Evolutionary conservation across 345 rosid species (phyloP), one percentile per base, ranked within the genome.

Genomic region (Boechera retrofracta): DNA sequence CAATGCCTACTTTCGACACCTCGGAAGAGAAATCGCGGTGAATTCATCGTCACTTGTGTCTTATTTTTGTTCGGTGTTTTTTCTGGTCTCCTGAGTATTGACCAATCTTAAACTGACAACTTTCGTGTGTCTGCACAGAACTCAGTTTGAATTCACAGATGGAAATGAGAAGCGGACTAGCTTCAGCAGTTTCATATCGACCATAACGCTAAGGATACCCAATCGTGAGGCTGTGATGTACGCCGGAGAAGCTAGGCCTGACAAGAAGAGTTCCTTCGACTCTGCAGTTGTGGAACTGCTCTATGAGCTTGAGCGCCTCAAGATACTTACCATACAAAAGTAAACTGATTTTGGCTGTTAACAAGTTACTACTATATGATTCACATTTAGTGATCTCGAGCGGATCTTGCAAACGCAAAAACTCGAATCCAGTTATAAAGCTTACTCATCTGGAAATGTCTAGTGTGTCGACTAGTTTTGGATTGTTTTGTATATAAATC

Each of bases 241-340:
- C 70, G 52, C 72, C 0, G 97, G 99, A 42, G 89, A 86, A 26
- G 81, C 86, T 24, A 89, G 81, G 77, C 85, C 94, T 10, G 96
- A 95, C 77, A 95, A 95, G 89, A 92, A 91, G 76, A 84, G 90
- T 49, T 89, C 98, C 0, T 87, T 32, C 0, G 99, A 92, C 81
- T 88, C 94, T 12, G 99, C 99, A 15, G 89, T 91, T 5, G 75
- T 89, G 4, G 55, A 69, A 24, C 47, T 90, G 80, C 87, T 95
- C 39, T 47, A 83, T 4, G 87, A 87, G 81, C 94, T 95, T 35
- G 74, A 85, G 80, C 72, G 74, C n/a, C 82, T 56, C 52, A 89
- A 92, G 35, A 78, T 71, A 60, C 32, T 92, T 35, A 77, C 80
- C 73, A 86, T 79, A 5, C 18, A 29, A 48, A 79, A 69, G 69